Conservation (phyloP, 2,329 filamentous ascomycete species). For the Microdochium nivale region DNA sequence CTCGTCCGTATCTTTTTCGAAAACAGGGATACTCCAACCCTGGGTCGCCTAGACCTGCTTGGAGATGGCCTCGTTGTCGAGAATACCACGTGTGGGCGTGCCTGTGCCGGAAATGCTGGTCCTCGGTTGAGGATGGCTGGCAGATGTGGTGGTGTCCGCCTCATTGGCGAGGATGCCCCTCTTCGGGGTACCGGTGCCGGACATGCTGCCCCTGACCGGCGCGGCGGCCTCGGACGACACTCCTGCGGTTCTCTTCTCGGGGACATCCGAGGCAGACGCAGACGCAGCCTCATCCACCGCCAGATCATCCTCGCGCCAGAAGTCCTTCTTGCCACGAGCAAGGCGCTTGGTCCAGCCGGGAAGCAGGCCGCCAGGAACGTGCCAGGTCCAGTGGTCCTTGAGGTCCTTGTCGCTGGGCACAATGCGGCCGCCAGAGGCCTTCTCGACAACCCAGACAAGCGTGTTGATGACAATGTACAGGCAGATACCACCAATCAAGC, state of each 20-base stretch:
- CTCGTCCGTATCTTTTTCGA: not conserved
- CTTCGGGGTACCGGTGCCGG: not conserved
- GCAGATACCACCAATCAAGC: slow-evolving; percentile 72
- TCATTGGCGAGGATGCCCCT: not conserved
- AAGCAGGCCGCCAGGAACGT: slow-evolving; percentile 63
- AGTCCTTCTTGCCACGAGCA: slow-evolving; percentile 59
- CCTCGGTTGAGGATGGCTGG: not conserved
- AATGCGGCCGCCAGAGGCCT: slow-evolving; percentile 58
- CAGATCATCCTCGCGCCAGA: slow-evolving; percentile 47
- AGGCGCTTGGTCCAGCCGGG: slow-evolving; percentile 66
- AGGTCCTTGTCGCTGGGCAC: slow-evolving; percentile 66
- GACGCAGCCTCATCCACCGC: slow-evolving; percentile 11
- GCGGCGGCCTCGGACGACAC: not conserved
- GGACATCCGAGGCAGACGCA: slow-evolving; percentile 1
- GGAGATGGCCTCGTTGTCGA: not conserved
- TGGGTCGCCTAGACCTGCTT: not conserved
- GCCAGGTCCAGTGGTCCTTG: slow-evolving; percentile 76
- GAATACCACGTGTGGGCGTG: not conserved
- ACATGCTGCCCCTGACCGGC: not conserved
- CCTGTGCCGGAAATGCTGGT: not conserved
- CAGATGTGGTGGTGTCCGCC: not conserved
- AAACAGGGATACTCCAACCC: not conserved
- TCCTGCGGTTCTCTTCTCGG: slow-evolving; percentile 3
- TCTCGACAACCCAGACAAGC: slow-evolving; percentile 59
- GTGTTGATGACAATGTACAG: slow-evolving; percentile 71